These are phyloP conservation scores for Trichophyton equinum DNA, from an alignment of 2,329 filamentous ascomycete species.

Conservation along the genomic window DNA sequence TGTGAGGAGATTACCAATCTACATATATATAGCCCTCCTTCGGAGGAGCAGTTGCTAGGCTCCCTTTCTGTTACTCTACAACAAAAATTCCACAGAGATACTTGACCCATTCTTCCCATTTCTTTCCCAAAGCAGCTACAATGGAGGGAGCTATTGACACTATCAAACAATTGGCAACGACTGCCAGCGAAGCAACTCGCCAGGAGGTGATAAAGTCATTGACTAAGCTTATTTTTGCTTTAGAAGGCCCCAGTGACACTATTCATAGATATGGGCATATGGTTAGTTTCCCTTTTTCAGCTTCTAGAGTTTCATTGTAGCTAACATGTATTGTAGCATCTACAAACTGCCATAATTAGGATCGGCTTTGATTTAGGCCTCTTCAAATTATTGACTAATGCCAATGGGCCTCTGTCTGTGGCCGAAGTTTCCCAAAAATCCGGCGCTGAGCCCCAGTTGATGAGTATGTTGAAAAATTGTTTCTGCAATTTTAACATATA, in stretches of 20 bases:
- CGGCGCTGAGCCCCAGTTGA: background rate
- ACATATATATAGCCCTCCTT: no score
- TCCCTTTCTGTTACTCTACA: no score
- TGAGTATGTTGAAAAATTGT: background rate
- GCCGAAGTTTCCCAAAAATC: background rate
- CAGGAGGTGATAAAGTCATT: background rate
- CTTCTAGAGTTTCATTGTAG: background rate
- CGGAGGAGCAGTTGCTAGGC: no score
- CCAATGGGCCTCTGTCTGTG: constrained; percentile 4
- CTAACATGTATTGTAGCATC: background rate
- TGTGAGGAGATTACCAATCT: no score
- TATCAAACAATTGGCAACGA: background rate
- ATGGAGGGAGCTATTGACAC: background rate
- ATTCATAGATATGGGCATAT: background rate
- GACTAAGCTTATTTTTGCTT: background rate
- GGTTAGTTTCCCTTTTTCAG: background rate
- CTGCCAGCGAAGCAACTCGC: background rate
- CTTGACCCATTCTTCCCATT: no score
- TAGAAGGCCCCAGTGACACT: background rate
- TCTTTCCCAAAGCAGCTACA: background rate
- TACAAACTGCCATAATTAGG: background rate
- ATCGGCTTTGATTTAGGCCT: background rate
- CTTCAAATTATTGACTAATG: background rate
- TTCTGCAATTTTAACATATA: background rate
- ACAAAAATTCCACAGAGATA: no score